Percentiles rank a stretch among this genome's conserved stretches.
phyloP scores from a whole-genome alignment of 495 filamentous ascomycete genomes.

The Aspergillus saccharolyticus region DNA sequence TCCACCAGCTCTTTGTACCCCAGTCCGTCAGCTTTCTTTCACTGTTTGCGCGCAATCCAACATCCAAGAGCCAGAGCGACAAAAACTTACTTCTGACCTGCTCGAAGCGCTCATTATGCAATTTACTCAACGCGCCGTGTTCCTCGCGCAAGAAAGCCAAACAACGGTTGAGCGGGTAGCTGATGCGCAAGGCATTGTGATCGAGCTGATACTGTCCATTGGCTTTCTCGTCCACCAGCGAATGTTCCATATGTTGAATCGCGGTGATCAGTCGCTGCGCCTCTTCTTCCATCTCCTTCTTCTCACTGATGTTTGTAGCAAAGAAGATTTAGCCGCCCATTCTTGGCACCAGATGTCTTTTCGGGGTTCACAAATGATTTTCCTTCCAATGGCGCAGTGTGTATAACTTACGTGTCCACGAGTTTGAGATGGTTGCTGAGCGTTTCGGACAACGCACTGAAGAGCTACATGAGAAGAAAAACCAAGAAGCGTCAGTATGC shows the following conservation, averaged over 20 bases:
- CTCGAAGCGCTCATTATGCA: conserved; percentile 85
- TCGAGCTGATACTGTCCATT: conserved; percentile 57
- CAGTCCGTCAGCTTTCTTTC: conserved; percentile 18
- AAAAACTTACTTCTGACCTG: conserved; percentile 85
- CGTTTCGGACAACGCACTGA: conserved; percentile 80
- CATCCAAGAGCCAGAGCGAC: background rate
- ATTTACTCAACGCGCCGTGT: conserved; percentile 66
- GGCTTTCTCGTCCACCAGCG: conserved; percentile 69
- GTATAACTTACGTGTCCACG: conserved; percentile 57
- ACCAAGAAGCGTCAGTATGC: too few relatives aligned
- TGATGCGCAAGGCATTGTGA: conserved; percentile 64
- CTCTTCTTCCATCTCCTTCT: conserved; percentile 79
- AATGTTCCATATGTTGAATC: conserved; percentile 90
- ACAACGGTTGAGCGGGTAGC: conserved; percentile 74
- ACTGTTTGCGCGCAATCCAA: background rate
- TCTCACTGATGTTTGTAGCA: conserved; percentile 56
- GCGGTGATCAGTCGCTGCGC: conserved; percentile 76
- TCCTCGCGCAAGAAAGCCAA: conserved; percentile 78
- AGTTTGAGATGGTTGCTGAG: conserved; percentile 75
- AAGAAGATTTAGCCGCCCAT: conserved; percentile 10
- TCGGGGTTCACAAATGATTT: background rate
- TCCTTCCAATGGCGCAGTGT: background rate
- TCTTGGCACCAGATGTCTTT: background rate
- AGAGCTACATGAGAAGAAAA: conserved; percentile 61
- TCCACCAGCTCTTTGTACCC: conserved; percentile 71